Base-by-base conservation (phyloP, 495 filamentous ascomycete genomes). In the Oleoguttula mirabilis region DNA sequence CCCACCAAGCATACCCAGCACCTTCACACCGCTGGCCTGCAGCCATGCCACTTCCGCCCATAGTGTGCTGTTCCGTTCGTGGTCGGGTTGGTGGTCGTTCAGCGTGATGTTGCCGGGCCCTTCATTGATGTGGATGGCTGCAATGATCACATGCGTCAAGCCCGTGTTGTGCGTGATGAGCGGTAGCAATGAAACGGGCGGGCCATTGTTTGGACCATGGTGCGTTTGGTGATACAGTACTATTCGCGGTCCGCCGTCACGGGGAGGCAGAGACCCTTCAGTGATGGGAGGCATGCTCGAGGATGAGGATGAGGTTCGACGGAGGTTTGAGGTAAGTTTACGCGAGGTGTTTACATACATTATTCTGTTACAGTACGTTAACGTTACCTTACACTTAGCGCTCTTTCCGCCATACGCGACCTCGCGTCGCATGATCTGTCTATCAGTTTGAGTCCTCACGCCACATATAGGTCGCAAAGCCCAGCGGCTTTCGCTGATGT, bases 101-200 rank as follows among this genome's bases (percentile, higher is more conserved):
- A 69, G 52, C 7, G 60, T 62, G 46, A 69, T 63, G 38, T 63
- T 50, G 15, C 57, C 61, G 3, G 66, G 62, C 10, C 41, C 51
- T 10, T 62, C 58, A 41, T 67, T 65, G n/a, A 69, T 45, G 43
- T 69, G 66, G 19, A 68, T 51, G 3, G 65, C 63, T 10, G 65
- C 65, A 19, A 69, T 32, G 31, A 68, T 65, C 10, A 69, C 52
- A 43, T 68, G 65, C 3, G 66, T 68, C n/a, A 68, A 46, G 39
- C 55, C 59, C 2, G 65, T 69, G 21, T 59, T 48, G 24, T 66
- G 47, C 8, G 62, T 54, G 16, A 69, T 44, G 34, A 69, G 60
- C 3, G 66, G 66, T 0, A 69, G 62, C 2, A 68, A 54, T 3
- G 65, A 66, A 20, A 65, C 48, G 10, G 57, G 52, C 17, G 52